Base-by-base conservation (phyloP, 371 early-diverging fungal genomes). In the Saksenaea vasiformis region DNA sequence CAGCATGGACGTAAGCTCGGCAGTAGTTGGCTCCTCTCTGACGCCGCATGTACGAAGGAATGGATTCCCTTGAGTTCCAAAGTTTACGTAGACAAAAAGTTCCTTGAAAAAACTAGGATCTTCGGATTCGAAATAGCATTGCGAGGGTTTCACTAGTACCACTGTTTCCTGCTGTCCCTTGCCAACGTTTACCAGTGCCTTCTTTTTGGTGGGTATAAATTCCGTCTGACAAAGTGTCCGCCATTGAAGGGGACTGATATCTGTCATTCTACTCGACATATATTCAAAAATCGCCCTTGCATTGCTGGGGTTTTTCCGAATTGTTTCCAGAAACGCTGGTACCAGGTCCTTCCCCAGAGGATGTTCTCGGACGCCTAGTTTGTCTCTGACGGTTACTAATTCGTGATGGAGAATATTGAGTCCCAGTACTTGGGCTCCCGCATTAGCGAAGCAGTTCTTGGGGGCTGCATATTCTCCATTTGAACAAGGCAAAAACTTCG, bases 1-100 rank as follows among this genome's bases (percentile, higher is more conserved):
- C 5, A 96, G 72, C 70, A 88, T 81, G 5, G 82, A 74, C 0
- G 94, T 89, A 28, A 95, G 60, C 56, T 95, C 95, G 0, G 83
- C 63, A 0, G 92, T 89, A 0, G 90, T 84, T 0, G 95, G 97
- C 51, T 94, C 94, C 54, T 93, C 90, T 59, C 89, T 89, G 36
- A 94, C 93, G 47, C 97, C 97, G 64, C 95, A 95, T 0, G 89
- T 79, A 14, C 90, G 84, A 41, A 96, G 71, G 62, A 96, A 96
- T 15, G 83, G 70, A 64, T 93, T 90, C 7, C 92, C 93, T 0
- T 73, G 47, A 0, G 74, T 58, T 0, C 94, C 94, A 78, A 93
- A 95, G 68, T 91, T 88, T 53, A 92, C 84, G 55, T 84, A 88
- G 0, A 73, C 70, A 72, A 94, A 88, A 22, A 91, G 78, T 34